Base-by-base conservation (phyloP, 2,329 filamentous ascomycete species). In the Fusarium solani-melongenae region DNA sequence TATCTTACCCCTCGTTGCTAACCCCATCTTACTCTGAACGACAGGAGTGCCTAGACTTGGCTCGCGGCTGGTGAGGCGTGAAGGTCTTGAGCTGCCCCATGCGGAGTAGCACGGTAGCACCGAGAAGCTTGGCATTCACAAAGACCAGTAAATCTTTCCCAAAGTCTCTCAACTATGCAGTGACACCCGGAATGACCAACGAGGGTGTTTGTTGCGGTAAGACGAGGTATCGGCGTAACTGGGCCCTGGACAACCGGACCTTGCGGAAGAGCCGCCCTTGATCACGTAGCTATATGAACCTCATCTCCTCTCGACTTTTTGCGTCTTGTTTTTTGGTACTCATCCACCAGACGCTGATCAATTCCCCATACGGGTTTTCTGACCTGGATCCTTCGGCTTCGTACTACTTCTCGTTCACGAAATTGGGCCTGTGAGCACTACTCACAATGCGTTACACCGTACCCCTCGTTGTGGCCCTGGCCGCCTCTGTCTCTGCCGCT, bases 401-500 rank as follows among this genome's bases (percentile, higher is more conserved):
- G 6, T 27, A 10, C 8, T 22, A 24, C 12, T 22, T 11, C 24
- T 22, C 27, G 11, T 22, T 1, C 2, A 12, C 9, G 1, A 49
- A 6, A 10, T 12, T 5, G 2, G 22, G 27, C 9, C 5, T 17
- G 34, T 36, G 31, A 27, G 24, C 8, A 27, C 39, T 11, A 17
- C 27, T 46, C 14, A 59, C 2, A 27, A 73, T 73, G 71, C 71
- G 71, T 20, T 73, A 71, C 46, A 41, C 63, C 1, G 6, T 74
- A 8, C 71, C 71, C 24, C 61, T 73, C 5, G 15, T 73, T 36
- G 71, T 68, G 31, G 71, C 67, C 2, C 53, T 73, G 2, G 71
- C 67, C 7, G 67, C 67, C 5, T 53, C 49, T 7, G 71, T 57
- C 15, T 60, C 71, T 1, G 71, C 71, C 3, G 67, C 61, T 0